A percentile compares a stretch with the other conserved stretches of the same genome.
Evolutionary conservation across 2,329 filamentous ascomycete species (phyloP).

Genomic region (Aspergillus viridinutans): DNA sequence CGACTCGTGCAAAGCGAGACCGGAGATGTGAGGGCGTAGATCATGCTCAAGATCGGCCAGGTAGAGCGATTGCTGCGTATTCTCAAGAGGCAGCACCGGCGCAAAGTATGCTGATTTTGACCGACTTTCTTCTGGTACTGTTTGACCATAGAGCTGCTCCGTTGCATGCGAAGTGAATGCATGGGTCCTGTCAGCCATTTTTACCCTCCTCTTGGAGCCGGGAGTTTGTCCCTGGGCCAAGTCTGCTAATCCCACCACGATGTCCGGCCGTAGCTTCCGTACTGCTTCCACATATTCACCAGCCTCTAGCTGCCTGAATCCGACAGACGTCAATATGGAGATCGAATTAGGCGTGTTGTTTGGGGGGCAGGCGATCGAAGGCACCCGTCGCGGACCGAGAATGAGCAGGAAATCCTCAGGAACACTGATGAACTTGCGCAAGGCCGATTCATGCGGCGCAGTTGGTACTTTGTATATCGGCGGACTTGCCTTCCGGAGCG

Average conservation of each 20-base stretch:
- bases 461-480: conserved; percentile 48
- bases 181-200: conserved; percentile 83
- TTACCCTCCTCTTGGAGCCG: conserved; percentile 67
- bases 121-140: conserved; percentile 25
- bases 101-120: conserved; percentile 55
- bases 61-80: conserved; percentile 74
- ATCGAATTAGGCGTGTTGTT: conserved; percentile 68
- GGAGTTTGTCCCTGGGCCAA: conserved; percentile 57
- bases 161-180: conserved; percentile 72
- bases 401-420: conserved; percentile 64
- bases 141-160: conserved; percentile 35
- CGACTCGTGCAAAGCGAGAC: conserved; percentile 74
- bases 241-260: conserved; percentile 75
- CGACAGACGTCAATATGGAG: conserved; percentile 78
- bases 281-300: conserved; percentile 65
- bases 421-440: conserved; percentile 74
- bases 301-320: conserved; percentile 68
- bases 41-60: conserved; percentile 68
- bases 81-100: conserved; percentile 68
- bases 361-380: conserved; percentile 65
- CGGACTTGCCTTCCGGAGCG: conserved; percentile 31
- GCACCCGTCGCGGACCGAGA: conserved; percentile 71
- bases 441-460: conserved; percentile 47
- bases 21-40: conserved; percentile 54
- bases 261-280: conserved; percentile 68